Conservation (phyloP, 2,329 filamentous ascomycete species). For the Neofusicoccum umdonicola region DNA sequence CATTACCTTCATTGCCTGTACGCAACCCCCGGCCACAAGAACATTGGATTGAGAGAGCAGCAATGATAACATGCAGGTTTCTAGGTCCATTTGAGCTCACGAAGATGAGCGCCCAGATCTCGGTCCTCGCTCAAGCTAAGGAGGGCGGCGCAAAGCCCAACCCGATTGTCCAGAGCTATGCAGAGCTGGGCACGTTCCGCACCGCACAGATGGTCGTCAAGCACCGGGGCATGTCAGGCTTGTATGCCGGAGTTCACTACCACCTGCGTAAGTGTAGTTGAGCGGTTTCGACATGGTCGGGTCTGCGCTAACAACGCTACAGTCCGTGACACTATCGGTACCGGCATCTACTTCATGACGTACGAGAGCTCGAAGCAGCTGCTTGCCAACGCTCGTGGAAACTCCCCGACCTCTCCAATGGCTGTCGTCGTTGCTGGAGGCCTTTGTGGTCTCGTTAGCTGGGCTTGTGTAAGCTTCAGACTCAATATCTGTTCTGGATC, state of each 20-base stretch:
- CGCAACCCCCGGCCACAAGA: conserved; percentile 15
- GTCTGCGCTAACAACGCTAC: conserved; percentile 10
- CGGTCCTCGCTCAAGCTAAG: conserved; percentile 66
- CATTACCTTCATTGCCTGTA: conserved; percentile 76
- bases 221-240: conserved; percentile 67
- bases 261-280: conserved; percentile 63
- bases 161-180: conserved; percentile 57
- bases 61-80: conserved; percentile 15
- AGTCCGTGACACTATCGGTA: conserved; percentile 82
- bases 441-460: conserved; percentile 78
- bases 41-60: background rate
- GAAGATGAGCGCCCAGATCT: conserved; percentile 85
- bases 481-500: background rate
- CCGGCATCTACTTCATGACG: conserved; percentile 82
- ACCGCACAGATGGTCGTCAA: conserved; percentile 75
- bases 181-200: conserved; percentile 73
- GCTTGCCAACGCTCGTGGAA: conserved; percentile 70
- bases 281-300: background rate
- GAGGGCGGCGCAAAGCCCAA: conserved; percentile 40
- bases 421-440: conserved; percentile 77
- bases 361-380: conserved; percentile 86
- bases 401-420: conserved; percentile 72
- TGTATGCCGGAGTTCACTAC: conserved; percentile 78
- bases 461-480: conserved; percentile 56
- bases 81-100: conserved; percentile 80